Conservation (phyloP, 2,329 filamentous ascomycete species). For the Aphanoascus verrucosus region DNA sequence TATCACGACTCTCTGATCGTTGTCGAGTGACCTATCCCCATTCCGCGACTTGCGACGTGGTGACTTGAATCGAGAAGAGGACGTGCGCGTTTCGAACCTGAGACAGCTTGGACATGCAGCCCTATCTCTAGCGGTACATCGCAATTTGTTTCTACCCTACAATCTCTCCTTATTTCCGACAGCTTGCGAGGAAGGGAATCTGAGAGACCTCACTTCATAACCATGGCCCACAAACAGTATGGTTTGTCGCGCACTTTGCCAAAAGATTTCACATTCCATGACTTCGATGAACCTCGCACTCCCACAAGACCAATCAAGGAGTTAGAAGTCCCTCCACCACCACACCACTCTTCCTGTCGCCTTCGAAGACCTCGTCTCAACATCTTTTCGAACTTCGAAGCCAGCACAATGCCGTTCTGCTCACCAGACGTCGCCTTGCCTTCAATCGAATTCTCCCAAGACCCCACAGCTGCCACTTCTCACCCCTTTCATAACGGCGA, state of each 20-base stretch:
- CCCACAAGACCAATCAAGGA: constrained; percentile 33
- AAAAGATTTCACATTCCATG: constrained; percentile 38
- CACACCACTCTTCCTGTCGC: constrained; percentile 35
- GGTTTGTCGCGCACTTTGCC: constrained; percentile 38
- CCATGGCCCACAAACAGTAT: constrained; percentile 31
- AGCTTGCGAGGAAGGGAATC: neutral
- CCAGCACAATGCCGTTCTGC: constrained; percentile 26
- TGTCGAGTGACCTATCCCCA: neutral
- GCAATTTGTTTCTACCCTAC: neutral
- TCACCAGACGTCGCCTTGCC: constrained; percentile 33
- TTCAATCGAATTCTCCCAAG: constrained; percentile 33
- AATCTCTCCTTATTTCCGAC: neutral
- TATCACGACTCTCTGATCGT: neutral
- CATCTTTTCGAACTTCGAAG: constrained; percentile 26
- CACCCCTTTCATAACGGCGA: constrained; percentile 12
- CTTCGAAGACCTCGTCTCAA: constrained; percentile 33
- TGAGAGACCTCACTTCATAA: constrained; percentile 3
- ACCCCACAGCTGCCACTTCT: constrained; percentile 2
- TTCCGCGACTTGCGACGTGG: neutral
- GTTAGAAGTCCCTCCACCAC: constrained; percentile 35
- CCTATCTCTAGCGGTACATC: neutral
- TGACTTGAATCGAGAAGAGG: neutral
- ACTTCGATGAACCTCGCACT: constrained; percentile 30
- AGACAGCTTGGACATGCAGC: neutral
- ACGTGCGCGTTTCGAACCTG: neutral